phyloP scores from a whole-genome alignment of 2,329 filamentous ascomycete genomes.

The Diaporthe humulicola region DNA sequence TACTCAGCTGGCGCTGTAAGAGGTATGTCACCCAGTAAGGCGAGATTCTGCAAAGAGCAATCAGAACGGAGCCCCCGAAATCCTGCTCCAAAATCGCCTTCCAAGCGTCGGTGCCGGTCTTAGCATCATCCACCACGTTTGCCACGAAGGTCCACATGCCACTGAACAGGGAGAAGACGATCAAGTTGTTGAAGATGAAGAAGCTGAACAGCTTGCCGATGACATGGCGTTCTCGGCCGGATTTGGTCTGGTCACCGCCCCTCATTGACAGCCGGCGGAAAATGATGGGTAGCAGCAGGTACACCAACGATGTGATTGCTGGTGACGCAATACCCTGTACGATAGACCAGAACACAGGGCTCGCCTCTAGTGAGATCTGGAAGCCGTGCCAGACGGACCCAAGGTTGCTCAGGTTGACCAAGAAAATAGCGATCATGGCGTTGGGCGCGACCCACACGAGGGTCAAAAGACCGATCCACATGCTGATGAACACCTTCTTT shows the following conservation, averaged over 20 bases:
- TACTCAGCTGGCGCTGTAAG: constrained; percentile 91
- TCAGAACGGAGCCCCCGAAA: constrained; percentile 75
- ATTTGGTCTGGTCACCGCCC: constrained; percentile 92
- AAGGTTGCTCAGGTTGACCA: constrained; percentile 87
- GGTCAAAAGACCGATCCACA: constrained; percentile 87
- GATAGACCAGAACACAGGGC: constrained; percentile 82
- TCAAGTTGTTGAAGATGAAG: constrained; percentile 96
- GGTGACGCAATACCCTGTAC: constrained; percentile 94
- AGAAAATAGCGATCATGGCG: constrained; percentile 92
- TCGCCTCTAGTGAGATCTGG: constrained; percentile 69
- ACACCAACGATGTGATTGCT: constrained; percentile 87
- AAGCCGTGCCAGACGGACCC: constrained; percentile 86
- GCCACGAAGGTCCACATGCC: constrained; percentile 82
- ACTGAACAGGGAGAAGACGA: constrained; percentile 94
- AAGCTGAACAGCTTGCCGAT: constrained; percentile 92
- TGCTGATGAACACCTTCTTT: constrained; percentile 81
- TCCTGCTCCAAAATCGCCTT: constrained; percentile 75
- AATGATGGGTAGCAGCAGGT: constrained; percentile 88
- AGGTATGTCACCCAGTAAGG: constrained; percentile 96
- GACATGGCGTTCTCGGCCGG: constrained; percentile 91
- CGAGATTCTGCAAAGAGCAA: constrained; percentile 84
- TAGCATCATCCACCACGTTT: constrained; percentile 71
- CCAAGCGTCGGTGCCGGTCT: constrained; percentile 73
- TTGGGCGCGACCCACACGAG: constrained; percentile 92
- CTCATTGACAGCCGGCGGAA: constrained; percentile 88